A percentile compares a stretch with the other conserved stretches of the same genome.
Conservation (phyloP, 2,329 filamentous ascomycete species). For the Daldinia eschscholtzii region DNA sequence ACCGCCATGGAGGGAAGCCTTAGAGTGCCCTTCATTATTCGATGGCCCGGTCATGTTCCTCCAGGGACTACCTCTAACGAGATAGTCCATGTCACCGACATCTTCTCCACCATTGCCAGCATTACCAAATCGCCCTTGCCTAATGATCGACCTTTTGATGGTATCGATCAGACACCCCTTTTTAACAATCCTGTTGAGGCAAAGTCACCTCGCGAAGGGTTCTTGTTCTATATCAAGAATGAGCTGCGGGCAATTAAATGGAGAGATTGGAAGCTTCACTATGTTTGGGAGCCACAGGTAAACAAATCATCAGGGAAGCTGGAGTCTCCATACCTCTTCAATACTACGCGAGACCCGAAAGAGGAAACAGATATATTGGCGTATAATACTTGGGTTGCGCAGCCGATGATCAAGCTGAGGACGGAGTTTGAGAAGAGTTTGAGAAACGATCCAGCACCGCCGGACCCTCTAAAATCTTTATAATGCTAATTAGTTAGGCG, state of each 20-base stretch:
- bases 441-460: not conserved
- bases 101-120: conserved; percentile 10
- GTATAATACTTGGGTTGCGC: not conserved
- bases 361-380: not conserved
- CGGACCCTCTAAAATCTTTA: not conserved
- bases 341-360: not conserved
- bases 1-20: conserved; percentile 1
- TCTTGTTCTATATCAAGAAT: conserved; percentile 7
- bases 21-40: conserved; percentile 1
- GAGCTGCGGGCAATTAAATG: conserved; percentile 10
- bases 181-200: not conserved
- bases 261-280: conserved; percentile 14
- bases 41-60: conserved; percentile 8
- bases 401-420: conserved; percentile 1
- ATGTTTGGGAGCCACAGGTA: conserved; percentile 9
- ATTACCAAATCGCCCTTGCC: conserved; percentile 6
- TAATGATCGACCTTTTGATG: not conserved
- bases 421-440: not conserved
- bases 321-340: not conserved
- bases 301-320: conserved; percentile 9
- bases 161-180: not conserved
- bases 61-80: conserved; percentile 12
- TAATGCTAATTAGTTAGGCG: not conserved
- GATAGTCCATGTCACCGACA: conserved; percentile 16
- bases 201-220: not conserved